A percentile compares a stretch with the other conserved stretches of the same genome.
These are phyloP conservation scores for Xerocomus nothofagi DNA, from an alignment of 1,284 basidiomycete species.

Conservation along the genomic window DNA sequence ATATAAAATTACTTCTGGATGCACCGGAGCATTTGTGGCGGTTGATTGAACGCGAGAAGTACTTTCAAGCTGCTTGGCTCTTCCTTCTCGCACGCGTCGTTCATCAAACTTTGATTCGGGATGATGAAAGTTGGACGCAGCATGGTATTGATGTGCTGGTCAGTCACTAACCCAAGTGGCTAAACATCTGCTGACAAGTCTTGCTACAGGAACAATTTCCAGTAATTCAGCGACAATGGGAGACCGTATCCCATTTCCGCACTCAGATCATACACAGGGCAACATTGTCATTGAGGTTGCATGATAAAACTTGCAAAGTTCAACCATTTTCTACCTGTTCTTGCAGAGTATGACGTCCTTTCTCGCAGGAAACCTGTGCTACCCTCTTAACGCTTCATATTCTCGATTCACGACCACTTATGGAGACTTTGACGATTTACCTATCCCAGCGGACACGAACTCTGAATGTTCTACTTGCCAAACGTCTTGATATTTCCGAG, in stretches of 20 bases:
- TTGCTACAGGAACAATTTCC: conserved; percentile 70
- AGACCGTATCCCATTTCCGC: conserved; percentile 78
- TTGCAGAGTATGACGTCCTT: neutral
- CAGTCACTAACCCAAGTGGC: conserved; percentile 21
- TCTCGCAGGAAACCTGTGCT: conserved; percentile 63
- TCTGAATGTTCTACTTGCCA: conserved; percentile 51
- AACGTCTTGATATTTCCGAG: conserved; percentile 27
- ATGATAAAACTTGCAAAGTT: conserved; percentile 50
- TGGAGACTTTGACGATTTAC: conserved; percentile 68
- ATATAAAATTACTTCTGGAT: conserved; percentile 85
- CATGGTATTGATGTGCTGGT: conserved; percentile 68
- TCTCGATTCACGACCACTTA: conserved; percentile 76
- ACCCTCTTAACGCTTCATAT: conserved; percentile 80
- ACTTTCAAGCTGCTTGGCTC: conserved; percentile 81
- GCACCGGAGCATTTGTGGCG: conserved; percentile 88
- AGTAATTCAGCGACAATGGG: conserved; percentile 88
- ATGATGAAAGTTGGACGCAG: conserved; percentile 58
- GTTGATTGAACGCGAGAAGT: conserved; percentile 75
- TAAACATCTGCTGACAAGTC: conserved; percentile 9
- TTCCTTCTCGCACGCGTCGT: conserved; percentile 85
- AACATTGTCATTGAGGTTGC: conserved; percentile 68
- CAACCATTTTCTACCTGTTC: conserved; percentile 13
- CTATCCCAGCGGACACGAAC: conserved; percentile 73
- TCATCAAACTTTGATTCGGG: conserved; percentile 62
- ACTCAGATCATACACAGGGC: conserved; percentile 83